Conservation (phyloP, 2,329 filamentous ascomycete species). For the Nakataea oryzae region DNA sequence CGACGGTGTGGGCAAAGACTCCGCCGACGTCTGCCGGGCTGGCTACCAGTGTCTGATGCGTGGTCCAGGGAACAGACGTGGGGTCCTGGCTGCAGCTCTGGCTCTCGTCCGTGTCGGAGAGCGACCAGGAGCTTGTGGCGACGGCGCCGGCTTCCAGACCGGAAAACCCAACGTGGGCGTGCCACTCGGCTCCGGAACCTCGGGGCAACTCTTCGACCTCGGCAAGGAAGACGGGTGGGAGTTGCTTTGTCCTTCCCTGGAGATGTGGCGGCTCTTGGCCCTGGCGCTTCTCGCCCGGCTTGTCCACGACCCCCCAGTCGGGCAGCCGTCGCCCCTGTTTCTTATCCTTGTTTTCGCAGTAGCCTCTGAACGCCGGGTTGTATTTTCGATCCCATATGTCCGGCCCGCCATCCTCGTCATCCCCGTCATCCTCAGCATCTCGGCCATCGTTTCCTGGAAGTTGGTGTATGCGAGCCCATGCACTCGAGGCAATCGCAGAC, state of each 20-base stretch:
- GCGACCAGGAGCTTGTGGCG: not conserved
- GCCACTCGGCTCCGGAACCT: slow-evolving; percentile 72
- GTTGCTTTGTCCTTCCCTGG: slow-evolving; percentile 14
- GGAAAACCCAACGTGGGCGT: slow-evolving; percentile 52
- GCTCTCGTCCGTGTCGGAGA: not conserved
- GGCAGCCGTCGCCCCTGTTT: slow-evolving; percentile 27
- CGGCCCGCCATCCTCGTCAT: slow-evolving; percentile 32
- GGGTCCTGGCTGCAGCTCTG: not conserved
- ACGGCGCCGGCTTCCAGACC: slow-evolving; percentile 14
- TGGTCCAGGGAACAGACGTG: not conserved
- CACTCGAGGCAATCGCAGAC: slow-evolving; percentile 29
- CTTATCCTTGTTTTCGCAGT: slow-evolving; percentile 18
- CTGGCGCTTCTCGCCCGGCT: slow-evolving; percentile 10
- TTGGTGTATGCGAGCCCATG: slow-evolving; percentile 37
- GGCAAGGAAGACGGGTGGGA: slow-evolving; percentile 62
- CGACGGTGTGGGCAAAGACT: not conserved
- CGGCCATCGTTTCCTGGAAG: slow-evolving; percentile 17
- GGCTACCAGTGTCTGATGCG: not conserved
- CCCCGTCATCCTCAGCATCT: slow-evolving; percentile 37
- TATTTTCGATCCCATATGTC: slow-evolving; percentile 63
- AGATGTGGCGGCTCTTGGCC: slow-evolving; percentile 6
- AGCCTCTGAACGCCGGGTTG: slow-evolving; percentile 36
- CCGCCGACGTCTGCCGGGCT: not conserved
- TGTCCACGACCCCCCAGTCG: slow-evolving; percentile 35
- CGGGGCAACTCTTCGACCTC: slow-evolving; percentile 72